phyloP scores from a whole-genome alignment of 805 yeast genomes.

The Kazachstania africana region DNA sequence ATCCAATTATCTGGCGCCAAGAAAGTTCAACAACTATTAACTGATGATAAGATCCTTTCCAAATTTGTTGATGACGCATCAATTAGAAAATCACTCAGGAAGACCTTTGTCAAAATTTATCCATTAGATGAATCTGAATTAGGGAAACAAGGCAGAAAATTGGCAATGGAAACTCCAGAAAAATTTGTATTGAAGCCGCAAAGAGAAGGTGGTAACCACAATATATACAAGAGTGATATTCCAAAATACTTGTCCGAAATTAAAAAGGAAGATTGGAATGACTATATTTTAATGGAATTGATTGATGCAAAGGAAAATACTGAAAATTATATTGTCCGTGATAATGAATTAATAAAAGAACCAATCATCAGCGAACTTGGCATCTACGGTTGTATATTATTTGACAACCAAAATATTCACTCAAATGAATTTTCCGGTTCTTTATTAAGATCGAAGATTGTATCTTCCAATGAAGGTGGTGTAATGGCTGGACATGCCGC shows the following conservation, averaged over 20 bases:
- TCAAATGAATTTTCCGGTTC: conserved; percentile 69
- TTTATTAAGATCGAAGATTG: conserved; percentile 79
- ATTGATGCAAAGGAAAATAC: conserved; percentile 60
- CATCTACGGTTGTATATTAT: conserved; percentile 70
- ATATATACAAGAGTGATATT: conserved; percentile 77
- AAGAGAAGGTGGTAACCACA: conserved; percentile 98
- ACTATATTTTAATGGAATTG: conserved; percentile 87
- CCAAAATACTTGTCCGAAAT: conserved; percentile 54
- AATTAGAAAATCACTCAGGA: conserved; percentile 22
- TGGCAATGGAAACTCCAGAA: conserved; percentile 59
- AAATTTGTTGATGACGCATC: conserved; percentile 30
- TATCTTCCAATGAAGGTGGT: conserved; percentile 90
- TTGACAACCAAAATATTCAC: conserved; percentile 51
- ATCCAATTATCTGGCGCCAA: conserved; percentile 91
- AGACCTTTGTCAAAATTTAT: conserved; percentile 75
- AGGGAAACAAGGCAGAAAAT: conserved; percentile 49
- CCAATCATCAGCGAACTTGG: conserved; percentile 86
- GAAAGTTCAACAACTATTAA: conserved; percentile 82
- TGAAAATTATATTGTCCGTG: conserved; percentile 59
- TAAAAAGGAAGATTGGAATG: conserved; percentile 70
- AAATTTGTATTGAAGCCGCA: conserved; percentile 88
- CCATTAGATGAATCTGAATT: conserved; percentile 66
- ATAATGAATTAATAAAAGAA: conserved; percentile 50
- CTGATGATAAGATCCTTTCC: conserved; percentile 38
- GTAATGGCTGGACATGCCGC: conserved; percentile 99